Evolutionary conservation across 805 yeast species (phyloP).

Genomic region (Candida lessepsii): DNA sequence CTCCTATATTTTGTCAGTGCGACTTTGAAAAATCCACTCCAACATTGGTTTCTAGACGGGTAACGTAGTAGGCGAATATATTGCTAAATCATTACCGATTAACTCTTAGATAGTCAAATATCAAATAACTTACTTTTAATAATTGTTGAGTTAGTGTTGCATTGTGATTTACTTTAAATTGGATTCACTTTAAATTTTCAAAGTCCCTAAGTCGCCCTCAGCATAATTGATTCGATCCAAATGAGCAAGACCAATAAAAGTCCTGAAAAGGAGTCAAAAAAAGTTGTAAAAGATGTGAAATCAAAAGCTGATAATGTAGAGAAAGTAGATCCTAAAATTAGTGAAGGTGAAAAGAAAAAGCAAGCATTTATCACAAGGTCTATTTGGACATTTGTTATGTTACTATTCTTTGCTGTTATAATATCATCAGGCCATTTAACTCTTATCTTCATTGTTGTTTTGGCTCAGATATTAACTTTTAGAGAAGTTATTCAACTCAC

Average conservation of each 20-base stretch:
- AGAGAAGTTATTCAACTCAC: conserved; percentile 88
- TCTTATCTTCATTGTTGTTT: conserved; percentile 66
- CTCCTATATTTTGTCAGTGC: conserved; percentile 4
- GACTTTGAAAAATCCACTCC: conserved; percentile 1
- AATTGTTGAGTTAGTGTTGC: neutral
- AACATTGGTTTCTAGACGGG: conserved; percentile 1
- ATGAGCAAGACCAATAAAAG: conserved; percentile 5
- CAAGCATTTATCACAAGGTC: conserved; percentile 86
- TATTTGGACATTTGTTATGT: conserved; percentile 92
- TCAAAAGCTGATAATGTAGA: neutral
- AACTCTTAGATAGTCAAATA: neutral
- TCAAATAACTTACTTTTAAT: neutral
- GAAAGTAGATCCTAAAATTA: conserved; percentile 20
- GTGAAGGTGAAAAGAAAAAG: conserved; percentile 63
- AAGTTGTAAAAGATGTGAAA: neutral
- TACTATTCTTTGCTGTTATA: conserved; percentile 63
- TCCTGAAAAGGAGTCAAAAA: conserved; percentile 1
- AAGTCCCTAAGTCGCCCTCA: neutral
- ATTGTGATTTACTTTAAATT: no score
- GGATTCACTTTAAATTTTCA: no score
- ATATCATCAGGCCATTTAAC: conserved; percentile 84
- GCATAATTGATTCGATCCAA: conserved; percentile 4
- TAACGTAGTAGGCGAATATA: no score
- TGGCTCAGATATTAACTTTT: conserved; percentile 80
- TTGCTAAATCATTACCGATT: neutral